A percentile compares a stretch with the other conserved stretches of the same genome.
Conservation (phyloP, 345 rosid genomes). For the Jatropha curcas region DNA sequence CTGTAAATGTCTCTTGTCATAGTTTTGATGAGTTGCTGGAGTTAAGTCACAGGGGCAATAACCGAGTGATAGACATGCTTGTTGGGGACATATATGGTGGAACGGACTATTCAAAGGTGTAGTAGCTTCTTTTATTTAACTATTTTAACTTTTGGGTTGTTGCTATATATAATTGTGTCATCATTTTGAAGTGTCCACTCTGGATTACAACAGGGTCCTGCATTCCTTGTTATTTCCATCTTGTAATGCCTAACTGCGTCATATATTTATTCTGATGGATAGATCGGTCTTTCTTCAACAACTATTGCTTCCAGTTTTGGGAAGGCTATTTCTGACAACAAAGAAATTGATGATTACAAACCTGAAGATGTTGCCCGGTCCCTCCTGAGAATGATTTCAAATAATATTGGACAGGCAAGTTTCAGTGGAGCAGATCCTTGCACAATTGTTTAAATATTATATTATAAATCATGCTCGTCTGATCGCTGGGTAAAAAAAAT, state of each 20-base stretch:
- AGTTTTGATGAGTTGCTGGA: conserved; percentile 97
- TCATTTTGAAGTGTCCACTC: conserved; percentile 10
- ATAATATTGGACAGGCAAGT: conserved; percentile 94
- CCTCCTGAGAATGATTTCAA: conserved; percentile 96
- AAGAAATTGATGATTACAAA: conserved; percentile 87
- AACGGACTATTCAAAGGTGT: conserved; percentile 90
- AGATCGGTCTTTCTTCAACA: conserved; percentile 97
- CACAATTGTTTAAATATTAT: not conserved
- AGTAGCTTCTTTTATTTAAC: not conserved
- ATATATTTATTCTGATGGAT: conserved; percentile 17
- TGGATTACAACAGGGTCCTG: not conserved
- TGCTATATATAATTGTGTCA: not conserved
- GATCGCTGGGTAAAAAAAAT: not conserved
- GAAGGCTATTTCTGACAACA: conserved; percentile 87
- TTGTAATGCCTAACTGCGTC: conserved; percentile 4
- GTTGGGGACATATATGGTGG: conserved; percentile 99
- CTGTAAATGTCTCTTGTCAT: not conserved
- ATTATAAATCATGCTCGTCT: not conserved
- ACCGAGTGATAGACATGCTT: conserved; percentile 92
- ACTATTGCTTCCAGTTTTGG: conserved; percentile 99
- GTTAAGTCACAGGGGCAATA: conserved; percentile 94
- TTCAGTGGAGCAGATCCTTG: not conserved
- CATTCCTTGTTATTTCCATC: conserved; percentile 11
- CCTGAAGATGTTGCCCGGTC: conserved; percentile 97
- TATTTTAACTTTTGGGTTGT: not conserved